Base-by-base conservation (phyloP, 805 yeast species). In the Nakazawaea siamensis region DNA sequence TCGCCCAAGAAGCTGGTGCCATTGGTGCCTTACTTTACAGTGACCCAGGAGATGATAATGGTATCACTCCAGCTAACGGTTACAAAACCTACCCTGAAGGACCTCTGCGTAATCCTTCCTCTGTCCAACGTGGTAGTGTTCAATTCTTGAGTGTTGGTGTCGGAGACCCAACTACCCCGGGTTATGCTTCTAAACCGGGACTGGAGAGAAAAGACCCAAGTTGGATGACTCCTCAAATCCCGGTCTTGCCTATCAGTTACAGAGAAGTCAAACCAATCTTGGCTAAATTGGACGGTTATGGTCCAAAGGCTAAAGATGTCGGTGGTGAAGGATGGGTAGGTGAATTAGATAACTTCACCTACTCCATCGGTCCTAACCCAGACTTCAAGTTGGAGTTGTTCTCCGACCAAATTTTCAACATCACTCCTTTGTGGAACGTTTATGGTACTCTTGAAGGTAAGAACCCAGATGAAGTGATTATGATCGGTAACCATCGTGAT, bases 91-190 rank as follows among this genome's bases (percentile, higher is more conserved):
- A 82, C 45, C 94, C 92, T 2, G 52, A 73, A 2, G 92, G 92
- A 2, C 81, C 80, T 1, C 87, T 88, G 1, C 66, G 92, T 43
- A 76, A 82, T 50, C 88, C 88, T 24, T 71, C 80, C 5, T 60
- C 81, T 11, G 78, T 83, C 20, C 88, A 82, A 58, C 66, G 92
- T 46, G 92, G 92, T 1, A 75, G 84, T 28, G 82, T 78, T 4
- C 74, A 71, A 52, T 81, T 70, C 48, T 55, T 80, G 21, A 66
- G 81, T 4, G 54, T 52, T 31, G 58, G 64, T 4, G 87, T 88
- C 1, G 92, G 92, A 23, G 92, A 81, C 49, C 92, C 92, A 13
- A 71, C 87, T 0, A 75, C 87, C 1, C 87, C 87, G 1, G 84
- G 81, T 2, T 70, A 66, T 43, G 71, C 81, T 4, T 69, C 76